Base-by-base conservation (phyloP, 2,329 filamentous ascomycete genomes). In the Nigrograna mackinnonii region DNA sequence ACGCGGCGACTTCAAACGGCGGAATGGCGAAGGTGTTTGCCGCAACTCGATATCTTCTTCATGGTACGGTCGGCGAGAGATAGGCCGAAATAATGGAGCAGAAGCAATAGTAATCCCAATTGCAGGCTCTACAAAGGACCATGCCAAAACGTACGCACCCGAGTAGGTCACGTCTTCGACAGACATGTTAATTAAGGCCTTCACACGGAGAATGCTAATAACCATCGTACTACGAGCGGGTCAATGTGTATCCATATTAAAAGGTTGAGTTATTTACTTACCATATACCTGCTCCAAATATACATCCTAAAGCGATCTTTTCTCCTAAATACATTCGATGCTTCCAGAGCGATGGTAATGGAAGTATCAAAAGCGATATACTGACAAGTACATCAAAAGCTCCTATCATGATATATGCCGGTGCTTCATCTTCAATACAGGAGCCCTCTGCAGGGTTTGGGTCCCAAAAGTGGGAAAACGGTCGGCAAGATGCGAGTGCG, bases 281-380 rank as follows among this genome's bases (percentile, higher is more conserved):
- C 48, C 17, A 31, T 9, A 48, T 35, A 9, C 48, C 46, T n/a
- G 39, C 42, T 16, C 48, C 42, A 42, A 51, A 51, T 17, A 49
- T 46, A n/a, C 33, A 30, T 6, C 39, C 31, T 17, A 51, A 18
- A 6, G 45, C 46, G 12, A 51, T 22, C 22, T 46, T 51, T 17
- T 49, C 41, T 4, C 32, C 20, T n/a, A 47, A 13, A 5, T 38
- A 39, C 4, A 53, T 30, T 9, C 34, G 21, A 6, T 50, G 20
- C 11, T 41, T 46, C 36, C 42, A 50, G 9, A 53, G 20, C 17
- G 46, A 16, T 4, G 47, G 44, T 9, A 53, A 9, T 12, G 50
- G 47, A 22, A 53, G 42, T 4, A 36, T 12, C 13, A 53, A 24
- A 5, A 53, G 38, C 11, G 39, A 22, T 16, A 50, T 32, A 37